Evolutionary conservation across 768 basidiomycete genomes (phyloP).

Genomic region (Tremella mesenterica): DNA sequence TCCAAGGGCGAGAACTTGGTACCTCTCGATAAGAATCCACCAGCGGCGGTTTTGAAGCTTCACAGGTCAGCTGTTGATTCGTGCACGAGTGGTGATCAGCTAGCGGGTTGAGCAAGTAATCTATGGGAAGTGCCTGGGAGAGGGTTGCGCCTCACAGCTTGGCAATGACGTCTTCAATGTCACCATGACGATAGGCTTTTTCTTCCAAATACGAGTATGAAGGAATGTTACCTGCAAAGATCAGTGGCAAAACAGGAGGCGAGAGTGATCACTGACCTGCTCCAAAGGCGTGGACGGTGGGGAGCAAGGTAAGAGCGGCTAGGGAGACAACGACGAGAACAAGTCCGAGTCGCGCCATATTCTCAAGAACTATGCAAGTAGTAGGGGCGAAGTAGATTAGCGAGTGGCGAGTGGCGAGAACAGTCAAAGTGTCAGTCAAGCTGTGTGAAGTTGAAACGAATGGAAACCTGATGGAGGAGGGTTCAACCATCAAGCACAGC

Average conservation of each 20-base stretch:
- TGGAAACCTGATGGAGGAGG: no score
- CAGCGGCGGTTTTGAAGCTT: constrained; percentile 54
- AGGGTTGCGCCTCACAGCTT: constrained; percentile 5
- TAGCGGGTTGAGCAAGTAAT: constrained; percentile 1
- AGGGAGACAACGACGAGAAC: constrained; percentile 23
- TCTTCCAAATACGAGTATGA: constrained; percentile 76
- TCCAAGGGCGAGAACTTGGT: constrained; percentile 70
- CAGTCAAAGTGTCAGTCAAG: no score
- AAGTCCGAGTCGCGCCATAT: constrained; percentile 19
- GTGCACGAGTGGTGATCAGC: constrained; percentile 23
- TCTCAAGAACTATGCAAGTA: no score
- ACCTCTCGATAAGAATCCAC: constrained; percentile 54
- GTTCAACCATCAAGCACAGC: no score
- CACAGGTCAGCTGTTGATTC: constrained; percentile 24
- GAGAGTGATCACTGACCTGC: constrained; percentile 31
- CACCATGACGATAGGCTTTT: constrained; percentile 75
- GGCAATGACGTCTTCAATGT: constrained; percentile 62
- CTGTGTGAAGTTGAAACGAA: no score
- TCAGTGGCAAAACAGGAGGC: background rate
- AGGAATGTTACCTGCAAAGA: constrained; percentile 59
- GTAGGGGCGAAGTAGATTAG: no score
- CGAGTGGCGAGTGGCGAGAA: no score
- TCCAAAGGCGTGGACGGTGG: constrained; percentile 36
- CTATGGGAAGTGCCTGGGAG: no score
- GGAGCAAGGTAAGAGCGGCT: constrained; percentile 33